phyloP scores from a whole-genome alignment of 257 asterid species.

The Solanum arcanum region DNA sequence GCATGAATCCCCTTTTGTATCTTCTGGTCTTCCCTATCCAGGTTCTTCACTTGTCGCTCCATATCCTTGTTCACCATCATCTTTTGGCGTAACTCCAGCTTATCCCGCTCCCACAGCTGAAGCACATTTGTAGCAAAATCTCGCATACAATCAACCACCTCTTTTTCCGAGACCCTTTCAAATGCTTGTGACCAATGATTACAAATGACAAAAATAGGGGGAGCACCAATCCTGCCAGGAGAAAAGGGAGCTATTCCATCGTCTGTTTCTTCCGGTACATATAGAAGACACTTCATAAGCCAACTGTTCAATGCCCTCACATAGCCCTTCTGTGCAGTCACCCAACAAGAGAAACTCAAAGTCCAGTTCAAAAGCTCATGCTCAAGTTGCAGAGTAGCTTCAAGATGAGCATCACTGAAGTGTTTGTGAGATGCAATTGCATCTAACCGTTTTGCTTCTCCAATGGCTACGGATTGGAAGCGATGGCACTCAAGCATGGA shows the following conservation, averaged over 20 bases:
- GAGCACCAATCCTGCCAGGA: slow-evolving; percentile 92
- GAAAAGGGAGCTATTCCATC: slow-evolving; percentile 91
- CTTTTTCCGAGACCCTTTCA: slow-evolving; percentile 70
- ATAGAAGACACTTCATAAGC: slow-evolving; percentile 86
- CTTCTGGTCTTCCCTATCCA: slow-evolving; percentile 82
- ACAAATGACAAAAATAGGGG: slow-evolving; percentile 69
- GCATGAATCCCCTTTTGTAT: slow-evolving; percentile 83
- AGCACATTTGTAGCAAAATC: slow-evolving; percentile 59
- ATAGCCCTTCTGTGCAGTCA: slow-evolving; percentile 63
- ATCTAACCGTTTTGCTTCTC: slow-evolving; percentile 65
- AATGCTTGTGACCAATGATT: slow-evolving; percentile 81
- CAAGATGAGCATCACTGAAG: slow-evolving; percentile 60
- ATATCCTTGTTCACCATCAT: slow-evolving; percentile 53
- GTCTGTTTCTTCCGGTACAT: slow-evolving; percentile 86
- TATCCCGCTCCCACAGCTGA: slow-evolving; percentile 74
- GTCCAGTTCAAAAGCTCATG: slow-evolving; percentile 81
- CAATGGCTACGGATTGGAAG: slow-evolving; percentile 68
- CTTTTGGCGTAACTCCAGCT: slow-evolving; percentile 57
- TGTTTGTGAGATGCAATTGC: slow-evolving; percentile 59
- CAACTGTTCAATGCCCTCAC: slow-evolving; percentile 65
- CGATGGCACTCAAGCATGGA: slow-evolving; percentile 88
- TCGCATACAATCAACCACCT: slow-evolving; percentile 71
- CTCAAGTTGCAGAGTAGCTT: slow-evolving; percentile 75
- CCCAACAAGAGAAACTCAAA: slow-evolving; percentile 71
- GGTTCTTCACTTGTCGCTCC: slow-evolving; percentile 69